These are phyloP conservation scores for Boletus rubescentipes DNA, from an alignment of 768 basidiomycete species.

Conservation along the genomic window DNA sequence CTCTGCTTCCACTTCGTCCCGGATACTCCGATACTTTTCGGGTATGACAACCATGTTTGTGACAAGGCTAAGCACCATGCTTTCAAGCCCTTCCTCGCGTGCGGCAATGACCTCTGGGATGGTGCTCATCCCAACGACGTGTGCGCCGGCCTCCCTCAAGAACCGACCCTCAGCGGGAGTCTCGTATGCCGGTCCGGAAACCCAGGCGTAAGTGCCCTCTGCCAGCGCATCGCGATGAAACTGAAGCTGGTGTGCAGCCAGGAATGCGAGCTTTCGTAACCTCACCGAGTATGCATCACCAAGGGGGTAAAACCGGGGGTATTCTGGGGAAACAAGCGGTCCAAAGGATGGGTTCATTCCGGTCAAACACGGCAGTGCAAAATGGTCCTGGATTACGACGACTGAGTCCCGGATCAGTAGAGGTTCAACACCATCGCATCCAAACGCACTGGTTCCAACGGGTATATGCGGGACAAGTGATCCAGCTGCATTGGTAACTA, in stretches of 20 bases:
- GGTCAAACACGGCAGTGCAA: constrained; percentile 75
- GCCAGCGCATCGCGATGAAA: constrained; percentile 56
- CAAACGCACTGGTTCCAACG: constrained; percentile 76
- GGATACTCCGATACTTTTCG: constrained; percentile 62
- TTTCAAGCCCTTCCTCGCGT: constrained; percentile 69
- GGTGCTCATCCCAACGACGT: constrained; percentile 95
- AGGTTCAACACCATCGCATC: background rate
- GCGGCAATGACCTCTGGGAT: constrained; percentile 87
- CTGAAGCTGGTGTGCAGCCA: constrained; percentile 62
- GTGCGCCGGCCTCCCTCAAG: constrained; percentile 70
- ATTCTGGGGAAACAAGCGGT: constrained; percentile 52
- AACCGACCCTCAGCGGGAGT: constrained; percentile 84
- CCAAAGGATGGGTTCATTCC: constrained; percentile 83
- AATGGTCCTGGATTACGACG: constrained; percentile 80
- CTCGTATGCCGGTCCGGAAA: constrained; percentile 88
- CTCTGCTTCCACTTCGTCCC: constrained; percentile 76
- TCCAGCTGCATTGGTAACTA: constrained; percentile 89
- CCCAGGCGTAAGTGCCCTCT: constrained; percentile 90
- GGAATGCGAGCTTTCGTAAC: constrained; percentile 71
- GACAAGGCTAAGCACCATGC: constrained; percentile 79
- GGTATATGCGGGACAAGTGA: constrained; percentile 70
- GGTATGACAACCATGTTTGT: constrained; percentile 84
- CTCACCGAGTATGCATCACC: constrained; percentile 78
- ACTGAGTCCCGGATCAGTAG: constrained; percentile 43
- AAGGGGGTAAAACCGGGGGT: constrained; percentile 79